Conservation (phyloP, 768 basidiomycete species). For the Leccinum variicolor region DNA sequence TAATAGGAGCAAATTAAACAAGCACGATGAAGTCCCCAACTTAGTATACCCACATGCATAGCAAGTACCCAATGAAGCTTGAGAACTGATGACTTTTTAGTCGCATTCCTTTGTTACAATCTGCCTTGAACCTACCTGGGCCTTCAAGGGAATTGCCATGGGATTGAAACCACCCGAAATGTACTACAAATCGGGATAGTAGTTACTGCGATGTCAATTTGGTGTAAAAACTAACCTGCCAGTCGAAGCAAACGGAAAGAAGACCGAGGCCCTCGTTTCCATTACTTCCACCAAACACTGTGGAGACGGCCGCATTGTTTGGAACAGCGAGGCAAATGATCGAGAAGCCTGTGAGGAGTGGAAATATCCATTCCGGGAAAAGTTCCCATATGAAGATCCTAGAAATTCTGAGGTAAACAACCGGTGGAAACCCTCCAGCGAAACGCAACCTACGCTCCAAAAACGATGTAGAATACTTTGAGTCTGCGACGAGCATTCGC, state of each 20-base stretch:
- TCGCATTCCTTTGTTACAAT: neutral
- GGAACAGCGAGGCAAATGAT: constrained; percentile 58
- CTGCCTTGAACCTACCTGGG: constrained; percentile 32
- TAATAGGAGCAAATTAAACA: constrained; percentile 10
- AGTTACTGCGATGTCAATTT: neutral
- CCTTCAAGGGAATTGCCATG: constrained; percentile 51
- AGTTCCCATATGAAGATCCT: constrained; percentile 34
- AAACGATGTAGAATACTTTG: constrained; percentile 26
- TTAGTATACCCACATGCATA: constrained; percentile 44
- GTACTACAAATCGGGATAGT: constrained; percentile 13
- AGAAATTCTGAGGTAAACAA: constrained; percentile 20
- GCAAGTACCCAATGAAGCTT: constrained; percentile 44
- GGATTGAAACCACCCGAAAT: constrained; percentile 37
- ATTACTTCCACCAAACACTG: constrained; percentile 58
- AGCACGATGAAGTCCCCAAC: neutral
- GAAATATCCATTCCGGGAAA: constrained; percentile 42
- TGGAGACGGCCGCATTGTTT: constrained; percentile 47
- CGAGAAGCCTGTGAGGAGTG: constrained; percentile 58
- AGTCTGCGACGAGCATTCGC: constrained; percentile 38
- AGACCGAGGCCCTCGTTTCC: constrained; percentile 63
- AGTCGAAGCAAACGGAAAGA: constrained; percentile 58
- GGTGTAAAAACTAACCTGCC: constrained; percentile 43
- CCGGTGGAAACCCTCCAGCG: constrained; percentile 13
- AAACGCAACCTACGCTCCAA: constrained; percentile 28
- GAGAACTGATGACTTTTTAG: constrained; percentile 33